Conservation (phyloP, 106 monocot species). For the Allium sativum region DNA sequence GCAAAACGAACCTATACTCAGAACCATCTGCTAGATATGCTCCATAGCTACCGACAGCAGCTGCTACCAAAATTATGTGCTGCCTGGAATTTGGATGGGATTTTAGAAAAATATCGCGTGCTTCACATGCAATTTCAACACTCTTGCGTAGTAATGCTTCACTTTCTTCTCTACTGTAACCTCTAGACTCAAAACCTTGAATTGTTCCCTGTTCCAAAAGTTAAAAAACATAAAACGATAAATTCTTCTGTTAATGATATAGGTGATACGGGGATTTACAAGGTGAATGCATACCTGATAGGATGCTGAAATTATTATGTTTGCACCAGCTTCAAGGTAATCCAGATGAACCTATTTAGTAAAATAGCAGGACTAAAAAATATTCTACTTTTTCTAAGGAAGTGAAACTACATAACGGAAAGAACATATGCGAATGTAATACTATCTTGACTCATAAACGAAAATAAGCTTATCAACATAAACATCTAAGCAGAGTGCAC, state of each 20-base stretch:
- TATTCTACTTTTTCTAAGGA: too few species aligned
- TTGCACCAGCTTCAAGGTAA: slow-evolving; percentile 81
- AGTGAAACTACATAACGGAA: too few species aligned
- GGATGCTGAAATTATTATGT: slow-evolving; percentile 66
- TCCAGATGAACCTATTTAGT: slow-evolving; percentile 69
- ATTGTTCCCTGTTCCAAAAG: slow-evolving; percentile 51
- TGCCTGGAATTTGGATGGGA: background rate
- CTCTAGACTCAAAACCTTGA: slow-evolving; percentile 73
- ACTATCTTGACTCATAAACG: too few species aligned
- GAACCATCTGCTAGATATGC: slow-evolving; percentile 96
- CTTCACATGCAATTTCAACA: slow-evolving; percentile 72
- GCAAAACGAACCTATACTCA: slow-evolving; percentile 40
- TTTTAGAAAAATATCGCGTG: slow-evolving; percentile 39
- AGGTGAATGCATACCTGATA: slow-evolving; percentile 53
- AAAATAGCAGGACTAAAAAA: background rate
- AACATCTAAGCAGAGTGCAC: too few species aligned
- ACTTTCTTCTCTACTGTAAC: slow-evolving; percentile 55
- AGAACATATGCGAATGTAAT: too few species aligned
- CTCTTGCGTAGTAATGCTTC: slow-evolving; percentile 60
- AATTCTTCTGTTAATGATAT: too few species aligned
- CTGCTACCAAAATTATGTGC: slow-evolving; percentile 56
- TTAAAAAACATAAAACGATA: too few species aligned
- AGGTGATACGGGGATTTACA: too few species aligned
- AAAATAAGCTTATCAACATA: too few species aligned
- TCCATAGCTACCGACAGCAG: slow-evolving; percentile 78